A percentile compares a stretch with the other conserved stretches of the same genome.
These are phyloP conservation scores for Fusarium tupiense DNA, from an alignment of 2,329 filamentous ascomycete species.

Conservation along the genomic window DNA sequence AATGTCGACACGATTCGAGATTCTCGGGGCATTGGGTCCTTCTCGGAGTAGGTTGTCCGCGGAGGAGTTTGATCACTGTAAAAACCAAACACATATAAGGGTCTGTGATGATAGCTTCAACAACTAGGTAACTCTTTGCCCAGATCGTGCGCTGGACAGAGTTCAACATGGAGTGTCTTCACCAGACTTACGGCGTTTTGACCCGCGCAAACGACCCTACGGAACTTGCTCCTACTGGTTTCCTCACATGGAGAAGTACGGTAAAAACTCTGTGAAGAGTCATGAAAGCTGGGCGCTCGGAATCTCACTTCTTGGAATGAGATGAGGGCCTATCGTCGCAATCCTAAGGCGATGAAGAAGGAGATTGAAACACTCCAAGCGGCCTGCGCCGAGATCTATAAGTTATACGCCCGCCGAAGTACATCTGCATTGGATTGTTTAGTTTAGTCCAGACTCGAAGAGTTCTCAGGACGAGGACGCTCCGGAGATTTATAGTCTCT, in stretches of 20 bases:
- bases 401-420: background rate
- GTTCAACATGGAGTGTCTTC: too few species aligned
- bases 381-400: background rate
- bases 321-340: background rate
- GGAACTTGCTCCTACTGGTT: constrained; percentile 45
- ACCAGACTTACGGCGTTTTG: background rate
- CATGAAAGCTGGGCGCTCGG: constrained; percentile 49
- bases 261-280: constrained; percentile 31
- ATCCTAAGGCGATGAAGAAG: background rate
- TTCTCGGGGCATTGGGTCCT: background rate
- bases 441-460: background rate
- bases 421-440: background rate
- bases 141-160: too few species aligned
- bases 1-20: background rate
- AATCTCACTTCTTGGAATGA: constrained; percentile 44
- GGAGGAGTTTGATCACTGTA: too few species aligned
- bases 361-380: background rate
- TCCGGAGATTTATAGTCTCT: background rate
- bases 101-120: too few species aligned
- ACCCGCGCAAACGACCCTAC: constrained; percentile 6
- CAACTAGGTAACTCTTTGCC: too few species aligned
- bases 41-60: background rate
- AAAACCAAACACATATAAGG: too few species aligned
- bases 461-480: background rate
- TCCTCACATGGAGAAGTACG: constrained; percentile 37